Percentiles rank a stretch among this genome's conserved stretches.
These are phyloP conservation scores for Trametes meyenii DNA, from an alignment of 768 basidiomycete species.

Conservation along the genomic window DNA sequence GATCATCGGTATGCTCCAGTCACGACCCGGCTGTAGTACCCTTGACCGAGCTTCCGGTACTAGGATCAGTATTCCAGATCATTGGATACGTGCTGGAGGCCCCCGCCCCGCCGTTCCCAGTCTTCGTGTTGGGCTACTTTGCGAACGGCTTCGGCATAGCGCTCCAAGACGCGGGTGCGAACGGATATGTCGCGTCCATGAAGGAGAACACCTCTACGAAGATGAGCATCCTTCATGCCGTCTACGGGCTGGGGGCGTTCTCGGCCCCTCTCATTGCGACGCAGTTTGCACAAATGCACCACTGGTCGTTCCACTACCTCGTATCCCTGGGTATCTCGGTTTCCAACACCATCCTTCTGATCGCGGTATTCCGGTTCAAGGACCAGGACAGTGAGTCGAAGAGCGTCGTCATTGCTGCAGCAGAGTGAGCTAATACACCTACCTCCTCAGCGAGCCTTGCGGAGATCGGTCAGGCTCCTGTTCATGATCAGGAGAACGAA, in stretches of 20 bases:
- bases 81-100: constrained; percentile 56
- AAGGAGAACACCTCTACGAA: constrained; percentile 58
- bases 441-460: constrained; percentile 50
- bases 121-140: constrained; percentile 52
- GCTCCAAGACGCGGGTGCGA: constrained; percentile 69
- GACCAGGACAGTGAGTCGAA: constrained; percentile 67
- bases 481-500: constrained; percentile 35
- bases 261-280: constrained; percentile 77
- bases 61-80: constrained; percentile 57
- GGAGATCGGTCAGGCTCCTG: constrained; percentile 52
- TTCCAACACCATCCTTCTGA: constrained; percentile 54
- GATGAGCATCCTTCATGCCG: constrained; percentile 71
- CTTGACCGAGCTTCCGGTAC: not conserved
- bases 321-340: constrained; percentile 68
- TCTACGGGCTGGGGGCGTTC: constrained; percentile 69
- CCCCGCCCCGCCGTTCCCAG: constrained; percentile 64
- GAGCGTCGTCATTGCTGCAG: not conserved
- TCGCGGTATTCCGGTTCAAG: constrained; percentile 66
- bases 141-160: constrained; percentile 55
- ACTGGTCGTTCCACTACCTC: constrained; percentile 83
- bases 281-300: constrained; percentile 65
- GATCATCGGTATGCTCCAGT: constrained; percentile 35
- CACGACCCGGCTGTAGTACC: not conserved
- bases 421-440: not conserved
- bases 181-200: constrained; percentile 66